A percentile compares a stretch with the other conserved stretches of the same genome.
These are phyloP conservation scores for Neofusicoccum sp. DNA, from an alignment of 2,329 filamentous ascomycete species.

Conservation along the genomic window DNA sequence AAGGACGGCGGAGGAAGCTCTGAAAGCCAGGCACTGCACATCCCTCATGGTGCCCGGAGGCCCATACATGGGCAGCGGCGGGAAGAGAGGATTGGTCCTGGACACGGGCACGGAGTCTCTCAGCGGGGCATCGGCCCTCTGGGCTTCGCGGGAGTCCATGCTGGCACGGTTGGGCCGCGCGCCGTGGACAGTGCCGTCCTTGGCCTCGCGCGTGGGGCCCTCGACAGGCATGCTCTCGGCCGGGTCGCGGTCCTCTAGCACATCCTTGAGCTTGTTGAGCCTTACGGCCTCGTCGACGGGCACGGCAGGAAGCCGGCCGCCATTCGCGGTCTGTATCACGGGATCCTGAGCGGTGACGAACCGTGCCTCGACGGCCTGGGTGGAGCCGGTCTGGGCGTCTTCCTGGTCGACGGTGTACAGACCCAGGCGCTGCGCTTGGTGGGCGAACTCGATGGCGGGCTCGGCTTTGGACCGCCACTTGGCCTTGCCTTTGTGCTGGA, in stretches of 20 bases:
- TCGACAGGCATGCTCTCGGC: conserved; percentile 29
- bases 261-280: conserved; percentile 62
- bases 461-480: conserved; percentile 30
- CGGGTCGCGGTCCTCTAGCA: conserved; percentile 42
- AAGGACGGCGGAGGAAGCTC: conserved; percentile 68
- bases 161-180: conserved; percentile 27
- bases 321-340: conserved; percentile 67
- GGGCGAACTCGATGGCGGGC: conserved; percentile 56
- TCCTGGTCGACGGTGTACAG: conserved; percentile 43
- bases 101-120: conserved; percentile 56
- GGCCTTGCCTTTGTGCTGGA: conserved; percentile 21
- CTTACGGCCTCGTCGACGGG: conserved; percentile 68
- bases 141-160: conserved; percentile 36
- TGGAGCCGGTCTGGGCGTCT: conserved; percentile 42
- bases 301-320: conserved; percentile 65
- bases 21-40: conserved; percentile 65
- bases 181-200: conserved; percentile 43
- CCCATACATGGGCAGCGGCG: conserved; percentile 77
- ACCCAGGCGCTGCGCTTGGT: conserved; percentile 55
- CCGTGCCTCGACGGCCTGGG: conserved; percentile 60
- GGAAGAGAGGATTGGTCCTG: conserved; percentile 77
- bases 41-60: conserved; percentile 66
- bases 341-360: conserved; percentile 68
- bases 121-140: conserved; percentile 47
- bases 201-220: conserved; percentile 37